Conservation (phyloP, 148 eudicot species). For the Vaccinium darrowii region DNA sequence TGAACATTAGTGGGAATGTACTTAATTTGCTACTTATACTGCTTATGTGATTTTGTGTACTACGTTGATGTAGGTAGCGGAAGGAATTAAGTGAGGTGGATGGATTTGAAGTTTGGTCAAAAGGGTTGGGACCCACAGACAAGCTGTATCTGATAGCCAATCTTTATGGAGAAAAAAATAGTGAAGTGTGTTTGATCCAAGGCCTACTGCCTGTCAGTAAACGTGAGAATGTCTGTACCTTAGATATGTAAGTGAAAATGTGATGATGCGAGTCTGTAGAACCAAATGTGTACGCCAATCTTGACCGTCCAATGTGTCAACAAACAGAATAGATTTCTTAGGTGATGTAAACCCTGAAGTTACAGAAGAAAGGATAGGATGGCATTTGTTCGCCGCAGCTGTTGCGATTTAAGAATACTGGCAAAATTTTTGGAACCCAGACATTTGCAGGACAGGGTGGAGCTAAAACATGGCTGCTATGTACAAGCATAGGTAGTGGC, state of each 20-base stretch:
- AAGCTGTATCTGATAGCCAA: slow-evolving; percentile 19
- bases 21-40: slow-evolving; percentile 10
- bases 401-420: background rate
- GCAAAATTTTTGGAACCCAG: background rate
- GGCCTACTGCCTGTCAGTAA: slow-evolving; percentile 16
- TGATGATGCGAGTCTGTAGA: background rate
- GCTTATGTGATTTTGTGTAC: background rate
- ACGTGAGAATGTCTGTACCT: slow-evolving; percentile 14
- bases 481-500: background rate
- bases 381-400: background rate
- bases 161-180: slow-evolving; percentile 17
- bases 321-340: background rate
- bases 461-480: background rate
- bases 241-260: background rate
- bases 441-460: background rate
- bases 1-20: slow-evolving; percentile 20
- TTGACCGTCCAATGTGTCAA: background rate
- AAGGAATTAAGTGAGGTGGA: background rate
- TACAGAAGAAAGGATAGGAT: background rate
- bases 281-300: background rate
- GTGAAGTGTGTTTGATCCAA: slow-evolving; percentile 16
- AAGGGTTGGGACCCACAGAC: slow-evolving; percentile 28
- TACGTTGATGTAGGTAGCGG: background rate
- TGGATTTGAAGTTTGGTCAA: slow-evolving; percentile 26
- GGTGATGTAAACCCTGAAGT: background rate